Evolutionary conservation across 352 stramenopile species (phyloP).

Genomic region (Globisporangium orthogonon): DNA sequence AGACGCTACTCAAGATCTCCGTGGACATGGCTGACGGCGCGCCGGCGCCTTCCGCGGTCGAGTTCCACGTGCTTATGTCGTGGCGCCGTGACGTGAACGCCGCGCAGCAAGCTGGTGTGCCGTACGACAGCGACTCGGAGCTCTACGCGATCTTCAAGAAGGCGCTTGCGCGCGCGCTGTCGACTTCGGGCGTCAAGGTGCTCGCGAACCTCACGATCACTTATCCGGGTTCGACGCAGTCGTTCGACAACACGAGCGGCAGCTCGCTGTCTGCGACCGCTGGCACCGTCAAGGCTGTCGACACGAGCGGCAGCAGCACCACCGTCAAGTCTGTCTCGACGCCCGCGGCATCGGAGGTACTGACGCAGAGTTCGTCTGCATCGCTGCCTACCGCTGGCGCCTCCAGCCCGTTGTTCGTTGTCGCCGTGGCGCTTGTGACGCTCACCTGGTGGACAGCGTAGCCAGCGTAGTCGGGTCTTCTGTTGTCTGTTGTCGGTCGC

Average conservation of each 20-base stretch:
- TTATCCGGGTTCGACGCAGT: slow-evolving; percentile 14
- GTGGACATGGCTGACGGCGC: slow-evolving; percentile 25
- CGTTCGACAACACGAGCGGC: slow-evolving; percentile 22
- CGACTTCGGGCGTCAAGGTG: slow-evolving; percentile 31
- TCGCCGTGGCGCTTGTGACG: neutral
- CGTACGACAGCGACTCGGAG: slow-evolving; percentile 41
- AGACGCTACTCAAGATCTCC: slow-evolving; percentile 61
- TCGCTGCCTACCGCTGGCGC: neutral
- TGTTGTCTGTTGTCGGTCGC: slow-evolving; percentile 1
- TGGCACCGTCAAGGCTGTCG: slow-evolving; percentile 19
- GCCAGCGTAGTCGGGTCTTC: neutral
- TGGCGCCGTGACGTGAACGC: slow-evolving; percentile 52
- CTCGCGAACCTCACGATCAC: slow-evolving; percentile 35
- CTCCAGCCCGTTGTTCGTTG: neutral
- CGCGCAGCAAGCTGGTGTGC: slow-evolving; percentile 31
- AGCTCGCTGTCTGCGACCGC: slow-evolving; percentile 25
- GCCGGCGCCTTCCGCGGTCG: slow-evolving; percentile 20
- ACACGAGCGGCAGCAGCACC: slow-evolving; percentile 3
- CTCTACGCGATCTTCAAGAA: slow-evolving; percentile 45
- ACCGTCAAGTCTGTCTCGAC: neutral
- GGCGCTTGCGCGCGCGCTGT: slow-evolving; percentile 27
- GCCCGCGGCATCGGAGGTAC: slow-evolving; percentile 12
- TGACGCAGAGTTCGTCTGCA: slow-evolving; percentile 13
- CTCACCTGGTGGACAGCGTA: neutral
- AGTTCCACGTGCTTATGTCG: slow-evolving; percentile 45